These are phyloP conservation scores for Angophora floribunda DNA, from an alignment of 345 rosid species.

Conservation along the genomic window DNA sequence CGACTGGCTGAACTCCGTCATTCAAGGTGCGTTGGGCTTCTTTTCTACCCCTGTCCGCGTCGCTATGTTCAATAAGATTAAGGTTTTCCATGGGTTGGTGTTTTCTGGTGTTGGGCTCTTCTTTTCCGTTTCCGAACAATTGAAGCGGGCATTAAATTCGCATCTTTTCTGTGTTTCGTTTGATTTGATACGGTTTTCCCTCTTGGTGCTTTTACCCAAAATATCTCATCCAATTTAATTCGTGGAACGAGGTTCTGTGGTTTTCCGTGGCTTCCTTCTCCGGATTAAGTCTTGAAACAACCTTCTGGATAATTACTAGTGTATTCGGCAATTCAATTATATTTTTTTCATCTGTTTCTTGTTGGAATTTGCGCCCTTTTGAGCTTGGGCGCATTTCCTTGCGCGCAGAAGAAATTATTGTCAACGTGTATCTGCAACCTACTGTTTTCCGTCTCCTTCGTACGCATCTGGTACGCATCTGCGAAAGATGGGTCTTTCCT, in stretches of 20 bases:
- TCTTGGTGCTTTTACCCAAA: not conserved
- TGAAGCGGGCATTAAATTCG: not conserved
- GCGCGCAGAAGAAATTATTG: not conserved
- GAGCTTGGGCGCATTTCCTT: not conserved
- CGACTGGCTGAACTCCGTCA: constrained; percentile 53
- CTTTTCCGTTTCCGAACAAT: not conserved
- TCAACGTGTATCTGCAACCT: not conserved
- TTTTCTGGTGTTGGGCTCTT: not conserved
- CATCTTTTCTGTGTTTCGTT: not conserved
- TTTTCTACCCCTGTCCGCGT: not conserved
- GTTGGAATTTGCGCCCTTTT: not conserved
- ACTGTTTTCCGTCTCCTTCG: not conserved
- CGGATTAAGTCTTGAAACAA: not conserved
- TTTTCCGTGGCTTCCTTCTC: not conserved
- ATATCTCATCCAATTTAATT: not conserved
- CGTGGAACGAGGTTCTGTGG: not conserved
- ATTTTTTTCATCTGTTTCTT: not conserved
- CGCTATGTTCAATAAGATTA: not conserved
- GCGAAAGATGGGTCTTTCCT: not conserved
- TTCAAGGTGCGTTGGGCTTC: constrained; percentile 40
- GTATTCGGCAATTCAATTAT: not conserved
- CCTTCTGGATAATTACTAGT: not conserved
- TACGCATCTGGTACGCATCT: not conserved
- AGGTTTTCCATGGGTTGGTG: not conserved
- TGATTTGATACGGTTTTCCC: not conserved